Conservation (phyloP, 192 early-diverging fungal species). For the Coemansia javaensis region DNA sequence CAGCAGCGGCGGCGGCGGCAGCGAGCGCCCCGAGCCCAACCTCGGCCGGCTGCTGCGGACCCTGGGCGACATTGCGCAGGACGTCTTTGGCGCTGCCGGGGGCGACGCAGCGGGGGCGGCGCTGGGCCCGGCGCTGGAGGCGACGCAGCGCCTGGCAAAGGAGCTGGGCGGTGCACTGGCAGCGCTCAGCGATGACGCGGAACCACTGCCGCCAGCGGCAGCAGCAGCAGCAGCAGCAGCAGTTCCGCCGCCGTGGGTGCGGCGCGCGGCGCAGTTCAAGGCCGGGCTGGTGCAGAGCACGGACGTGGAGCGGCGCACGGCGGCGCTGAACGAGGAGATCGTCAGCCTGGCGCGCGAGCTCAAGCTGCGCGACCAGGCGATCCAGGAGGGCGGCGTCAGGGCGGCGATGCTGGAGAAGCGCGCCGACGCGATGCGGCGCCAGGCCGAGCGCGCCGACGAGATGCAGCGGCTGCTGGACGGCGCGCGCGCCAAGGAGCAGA, state of each 20-base stretch:
- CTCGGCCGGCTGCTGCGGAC: constrained; percentile 9
- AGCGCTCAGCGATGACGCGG: constrained; percentile 7
- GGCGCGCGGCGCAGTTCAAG: constrained; percentile 76
- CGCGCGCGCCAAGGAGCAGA: constrained; percentile 56
- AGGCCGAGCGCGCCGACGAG: constrained; percentile 57
- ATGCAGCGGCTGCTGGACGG: constrained; percentile 59
- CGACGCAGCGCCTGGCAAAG: constrained; percentile 15
- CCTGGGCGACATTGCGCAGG: constrained; percentile 23
- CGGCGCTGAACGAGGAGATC: constrained; percentile 73
- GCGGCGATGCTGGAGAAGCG: constrained; percentile 81
- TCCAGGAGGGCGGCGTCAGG: constrained; percentile 71
- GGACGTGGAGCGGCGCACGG: constrained; percentile 72
- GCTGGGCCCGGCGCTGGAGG: constrained; percentile 15
- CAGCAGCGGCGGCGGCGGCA: not conserved
- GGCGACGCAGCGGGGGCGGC: constrained; percentile 8
- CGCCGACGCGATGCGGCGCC: constrained; percentile 61
- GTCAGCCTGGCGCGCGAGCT: constrained; percentile 71
- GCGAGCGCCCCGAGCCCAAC: not conserved
- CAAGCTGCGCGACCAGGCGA: constrained; percentile 73
- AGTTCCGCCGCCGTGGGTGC: constrained; percentile 64
- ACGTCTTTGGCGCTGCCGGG: constrained; percentile 33
- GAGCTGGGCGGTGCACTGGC: constrained; percentile 16
- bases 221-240: not conserved
- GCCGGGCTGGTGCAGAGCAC: constrained; percentile 72
- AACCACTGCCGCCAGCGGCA: too few species aligned